Percentiles rank a stretch among this genome's conserved stretches.
Conservation (phyloP, 441 rosid genomes). For the Raphanus hybrid region DNA sequence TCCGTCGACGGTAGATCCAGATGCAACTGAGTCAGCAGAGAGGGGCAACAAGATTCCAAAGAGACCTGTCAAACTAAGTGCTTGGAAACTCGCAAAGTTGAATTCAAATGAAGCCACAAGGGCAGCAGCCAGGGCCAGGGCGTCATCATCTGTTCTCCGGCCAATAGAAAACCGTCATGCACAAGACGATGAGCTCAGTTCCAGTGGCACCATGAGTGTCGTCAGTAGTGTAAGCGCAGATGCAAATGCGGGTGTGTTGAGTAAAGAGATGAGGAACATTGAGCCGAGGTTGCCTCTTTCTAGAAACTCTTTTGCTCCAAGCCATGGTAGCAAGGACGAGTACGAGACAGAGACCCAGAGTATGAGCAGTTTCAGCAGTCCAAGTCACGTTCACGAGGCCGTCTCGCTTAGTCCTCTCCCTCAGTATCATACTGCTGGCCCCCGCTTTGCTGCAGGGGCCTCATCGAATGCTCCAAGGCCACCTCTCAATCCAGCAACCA, state of each 20-base stretch:
- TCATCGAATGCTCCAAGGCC: constrained; percentile 48
- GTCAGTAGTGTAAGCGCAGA: constrained; percentile 77
- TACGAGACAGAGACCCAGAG: constrained; percentile 87
- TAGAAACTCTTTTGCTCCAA: constrained; percentile 74
- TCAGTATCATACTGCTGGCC: constrained; percentile 55
- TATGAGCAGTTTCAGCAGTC: constrained; percentile 93
- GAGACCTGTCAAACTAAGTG: constrained; percentile 64
- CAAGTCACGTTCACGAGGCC: constrained; percentile 78
- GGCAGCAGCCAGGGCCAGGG: constrained; percentile 84
- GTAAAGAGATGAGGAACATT: constrained; percentile 62
- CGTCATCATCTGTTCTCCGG: constrained; percentile 71
- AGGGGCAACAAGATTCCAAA: constrained; percentile 55
- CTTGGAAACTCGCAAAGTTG: constrained; percentile 79
- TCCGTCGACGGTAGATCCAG: constrained; percentile 78
- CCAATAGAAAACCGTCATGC: constrained; percentile 59
- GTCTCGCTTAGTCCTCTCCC: constrained; percentile 92
- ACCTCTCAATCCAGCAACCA: constrained; percentile 53
- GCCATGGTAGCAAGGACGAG: constrained; percentile 93
- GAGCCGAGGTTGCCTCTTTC: constrained; percentile 58
- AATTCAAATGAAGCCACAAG: constrained; percentile 66
- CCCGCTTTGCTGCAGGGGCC: constrained; percentile 46
- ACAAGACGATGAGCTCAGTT: constrained; percentile 67
- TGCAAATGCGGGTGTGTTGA: constrained; percentile 47
- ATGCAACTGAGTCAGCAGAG: constrained; percentile 62
- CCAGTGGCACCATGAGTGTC: constrained; percentile 67